Evolutionary conservation across 2,329 filamentous ascomycete genomes (phyloP), one percentile per base, ranked within the genome.

Genomic region (Phialophora macrospora): DNA sequence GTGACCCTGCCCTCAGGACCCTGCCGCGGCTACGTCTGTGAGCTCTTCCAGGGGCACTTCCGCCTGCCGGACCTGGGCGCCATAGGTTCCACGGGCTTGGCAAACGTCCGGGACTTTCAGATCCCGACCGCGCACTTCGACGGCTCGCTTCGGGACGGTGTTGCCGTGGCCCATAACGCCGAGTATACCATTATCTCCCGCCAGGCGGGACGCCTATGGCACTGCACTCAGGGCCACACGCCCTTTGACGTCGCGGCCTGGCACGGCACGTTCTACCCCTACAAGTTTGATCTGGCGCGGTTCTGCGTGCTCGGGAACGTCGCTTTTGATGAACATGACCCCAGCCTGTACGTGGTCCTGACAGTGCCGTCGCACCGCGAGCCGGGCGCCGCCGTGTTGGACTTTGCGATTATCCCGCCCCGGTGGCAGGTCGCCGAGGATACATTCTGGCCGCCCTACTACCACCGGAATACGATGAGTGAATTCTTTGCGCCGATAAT

Each of bases 201-300:
- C 72, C 83, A 90, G 54, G 82, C 81, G 0, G 87, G 87, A 1
- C 81, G 83, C 49, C 83, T 89, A 44, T 89, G 88, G 72, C 79
- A 78, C 24, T 86, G 84, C 62, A 82, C 81, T 24, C 88, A 91
- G 73, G 80, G 80, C 24, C 88, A 90, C 73, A 87, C 84, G 2
- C 88, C 89, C 0, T 91, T 90, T 72, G 88, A 91, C 70, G 88
- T 90, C 0, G 86, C 90, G 0, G 88, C 87, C 1, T 90, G 88
- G 88, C 88, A 90, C 70, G 88, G 88, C n/a, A 87, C 85, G 59
- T 89, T 89, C 71, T 77, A 75, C 2, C 77, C 77, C 3, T 79
- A 76, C 71, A 80, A 80, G 70, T 80, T 79, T 60, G 77, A 78
- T 44, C 64, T 80, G 62, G 78, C 76, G 38, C 78, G 77, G 32